A percentile compares a stretch with the other conserved stretches of the same genome.
phyloP scores from a whole-genome alignment of 257 asterid species.

The Eucommia ulmoides region DNA sequence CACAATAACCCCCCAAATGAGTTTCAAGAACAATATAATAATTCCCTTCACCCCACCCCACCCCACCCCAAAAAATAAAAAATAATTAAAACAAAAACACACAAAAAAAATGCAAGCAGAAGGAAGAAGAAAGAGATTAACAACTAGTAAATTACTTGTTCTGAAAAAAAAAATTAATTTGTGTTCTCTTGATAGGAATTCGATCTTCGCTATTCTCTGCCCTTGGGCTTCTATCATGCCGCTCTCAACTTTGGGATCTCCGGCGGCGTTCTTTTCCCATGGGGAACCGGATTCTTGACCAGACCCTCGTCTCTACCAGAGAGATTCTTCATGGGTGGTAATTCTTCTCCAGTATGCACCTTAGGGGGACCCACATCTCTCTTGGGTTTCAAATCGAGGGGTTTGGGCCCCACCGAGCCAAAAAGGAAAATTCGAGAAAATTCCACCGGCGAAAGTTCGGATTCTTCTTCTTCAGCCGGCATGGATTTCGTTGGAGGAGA shows the following conservation, averaged over 20 bases:
- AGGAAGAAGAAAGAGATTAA: too few relatives aligned
- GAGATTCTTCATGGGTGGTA: constrained; percentile 90
- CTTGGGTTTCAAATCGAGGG: constrained; percentile 84
- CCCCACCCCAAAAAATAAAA: too few relatives aligned
- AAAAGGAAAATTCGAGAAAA: constrained; percentile 43
- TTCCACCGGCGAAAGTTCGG: constrained; percentile 25
- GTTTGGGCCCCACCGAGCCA: constrained; percentile 84
- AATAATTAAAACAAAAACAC: too few relatives aligned
- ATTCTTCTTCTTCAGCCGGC: constrained; percentile 36
- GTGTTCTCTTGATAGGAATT: constrained; percentile 47
- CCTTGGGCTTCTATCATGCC: constrained; percentile 67
- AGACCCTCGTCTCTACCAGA: constrained; percentile 58
- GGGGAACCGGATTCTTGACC: constrained; percentile 63
- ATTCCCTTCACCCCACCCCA: too few relatives aligned
- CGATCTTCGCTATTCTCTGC: constrained; percentile 79
- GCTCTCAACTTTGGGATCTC: constrained; percentile 79
- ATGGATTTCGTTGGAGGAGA: constrained; percentile 88
- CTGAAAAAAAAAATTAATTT: constrained; percentile 7
- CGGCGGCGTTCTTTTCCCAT: constrained; percentile 65
- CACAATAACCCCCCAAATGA: too few relatives aligned
- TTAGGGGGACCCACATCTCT: constrained; percentile 80
- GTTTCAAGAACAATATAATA: too few relatives aligned
- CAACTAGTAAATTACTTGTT: too few relatives aligned
- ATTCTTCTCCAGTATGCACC: constrained; percentile 69
- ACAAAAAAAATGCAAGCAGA: too few relatives aligned